Conservation (phyloP, 108 stramenopile genomes). For the Cyclotella atomus region DNA sequence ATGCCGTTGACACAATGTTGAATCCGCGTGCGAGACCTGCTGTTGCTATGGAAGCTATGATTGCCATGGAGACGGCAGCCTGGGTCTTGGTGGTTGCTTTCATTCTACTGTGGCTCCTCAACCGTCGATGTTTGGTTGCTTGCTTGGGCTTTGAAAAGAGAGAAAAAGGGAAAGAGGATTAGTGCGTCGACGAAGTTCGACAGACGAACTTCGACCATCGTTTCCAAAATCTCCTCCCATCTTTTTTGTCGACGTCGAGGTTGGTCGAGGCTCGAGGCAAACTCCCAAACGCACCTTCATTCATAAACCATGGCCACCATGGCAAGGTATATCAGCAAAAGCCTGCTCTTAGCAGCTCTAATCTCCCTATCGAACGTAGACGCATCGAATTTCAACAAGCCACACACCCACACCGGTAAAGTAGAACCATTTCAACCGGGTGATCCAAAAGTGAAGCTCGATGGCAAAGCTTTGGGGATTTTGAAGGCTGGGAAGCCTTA, state of each 20-base stretch:
- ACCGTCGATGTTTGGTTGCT: neutral
- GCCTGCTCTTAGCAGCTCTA: neutral
- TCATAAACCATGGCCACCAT: neutral
- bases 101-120: constrained; percentile 14
- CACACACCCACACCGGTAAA: constrained; percentile 57
- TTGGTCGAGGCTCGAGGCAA: too few species aligned
- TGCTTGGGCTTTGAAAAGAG: too few species aligned
- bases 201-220: neutral
- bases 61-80: constrained; percentile 31
- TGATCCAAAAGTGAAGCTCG: constrained; percentile 62
- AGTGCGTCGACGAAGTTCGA: too few species aligned
- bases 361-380: constrained; percentile 7
- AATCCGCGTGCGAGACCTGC: constrained; percentile 38
- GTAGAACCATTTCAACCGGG: constrained; percentile 58
- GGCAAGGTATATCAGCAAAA: neutral
- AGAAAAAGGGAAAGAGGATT: too few species aligned
- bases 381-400: constrained; percentile 57
- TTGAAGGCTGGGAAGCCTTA: constrained; percentile 60
- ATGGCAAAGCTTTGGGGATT: constrained; percentile 50
- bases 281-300: neutral
- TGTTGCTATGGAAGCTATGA: constrained; percentile 26
- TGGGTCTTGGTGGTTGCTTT: constrained; percentile 13
- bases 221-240: neutral
- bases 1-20: constrained; percentile 9
- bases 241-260: too few species aligned